Percentiles rank a stretch among this genome's conserved stretches.
phyloP scores from a whole-genome alignment of 2,329 filamentous ascomycete species.

The Stemphylium beticola region DNA sequence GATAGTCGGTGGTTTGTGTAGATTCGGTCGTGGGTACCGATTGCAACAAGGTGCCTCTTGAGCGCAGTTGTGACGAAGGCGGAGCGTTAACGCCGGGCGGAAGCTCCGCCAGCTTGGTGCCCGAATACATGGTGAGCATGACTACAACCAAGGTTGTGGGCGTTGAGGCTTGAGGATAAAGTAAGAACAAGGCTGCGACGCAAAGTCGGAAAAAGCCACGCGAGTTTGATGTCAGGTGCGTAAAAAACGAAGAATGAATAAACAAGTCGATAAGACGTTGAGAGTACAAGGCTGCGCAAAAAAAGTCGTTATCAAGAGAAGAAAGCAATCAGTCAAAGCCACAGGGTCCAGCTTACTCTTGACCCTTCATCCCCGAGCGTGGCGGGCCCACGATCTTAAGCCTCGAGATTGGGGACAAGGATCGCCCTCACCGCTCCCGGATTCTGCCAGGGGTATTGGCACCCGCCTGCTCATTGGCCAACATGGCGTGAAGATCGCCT shows the following conservation, averaged over 20 bases:
- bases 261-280: neutral
- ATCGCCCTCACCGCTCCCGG: slow-evolving; percentile 18
- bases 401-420: slow-evolving; percentile 11
- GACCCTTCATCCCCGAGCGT: slow-evolving; percentile 10
- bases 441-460: slow-evolving; percentile 34
- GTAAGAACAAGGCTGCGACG: neutral
- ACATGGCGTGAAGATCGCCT: slow-evolving; percentile 43
- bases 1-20: slow-evolving; percentile 27
- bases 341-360: slow-evolving; percentile 9
- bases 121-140: slow-evolving; percentile 37
- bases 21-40: slow-evolving; percentile 18
- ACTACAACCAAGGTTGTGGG: slow-evolving; percentile 10
- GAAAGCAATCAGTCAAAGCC: neutral
- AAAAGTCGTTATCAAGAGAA: neutral
- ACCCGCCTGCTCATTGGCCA: slow-evolving; percentile 5
- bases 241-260: neutral
- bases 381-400: slow-evolving; percentile 38
- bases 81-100: slow-evolving; percentile 28
- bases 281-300: neutral
- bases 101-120: slow-evolving; percentile 31
- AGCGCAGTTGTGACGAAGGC: slow-evolving; percentile 16
- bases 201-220: neutral
- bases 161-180: neutral
- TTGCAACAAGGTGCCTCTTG: slow-evolving; percentile 22
- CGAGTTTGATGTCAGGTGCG: neutral